Percentiles rank a stretch among this genome's conserved stretches.
Evolutionary conservation across 805 yeast species (phyloP).

Genomic region (Metschnikowia vanudenii): DNA sequence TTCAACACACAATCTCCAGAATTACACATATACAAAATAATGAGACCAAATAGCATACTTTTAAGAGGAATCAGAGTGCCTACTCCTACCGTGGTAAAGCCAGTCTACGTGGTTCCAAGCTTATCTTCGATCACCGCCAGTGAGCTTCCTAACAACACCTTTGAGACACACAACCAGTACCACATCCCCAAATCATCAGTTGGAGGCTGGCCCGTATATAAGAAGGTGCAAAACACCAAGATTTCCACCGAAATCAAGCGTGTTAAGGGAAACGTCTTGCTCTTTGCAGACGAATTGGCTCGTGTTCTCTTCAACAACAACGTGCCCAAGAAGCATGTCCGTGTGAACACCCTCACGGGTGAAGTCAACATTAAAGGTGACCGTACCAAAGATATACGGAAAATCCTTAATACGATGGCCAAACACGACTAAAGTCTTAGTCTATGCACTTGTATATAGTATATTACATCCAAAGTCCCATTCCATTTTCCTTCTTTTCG

Average conservation of each 20-base stretch:
- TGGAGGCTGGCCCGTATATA: constrained; percentile 82
- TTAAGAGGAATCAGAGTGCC: constrained; percentile 27
- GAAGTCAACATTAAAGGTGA: constrained; percentile 43
- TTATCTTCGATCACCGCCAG: constrained; percentile 19
- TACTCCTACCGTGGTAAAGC: constrained; percentile 15
- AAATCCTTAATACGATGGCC: constrained; percentile 24
- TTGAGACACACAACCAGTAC: constrained; percentile 37
- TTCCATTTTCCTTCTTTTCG: too few relatives aligned
- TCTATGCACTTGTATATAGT: constrained; percentile 6
- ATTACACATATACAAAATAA: too few relatives aligned
- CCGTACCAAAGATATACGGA: constrained; percentile 30
- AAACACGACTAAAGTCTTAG: neutral
- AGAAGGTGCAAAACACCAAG: constrained; percentile 62
- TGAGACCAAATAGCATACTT: constrained; percentile 21
- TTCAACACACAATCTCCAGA: too few relatives aligned
- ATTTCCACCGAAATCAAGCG: constrained; percentile 72
- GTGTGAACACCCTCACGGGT: constrained; percentile 35
- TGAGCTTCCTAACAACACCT: constrained; percentile 27
- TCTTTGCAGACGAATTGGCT: constrained; percentile 65
- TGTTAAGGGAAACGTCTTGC: constrained; percentile 64
- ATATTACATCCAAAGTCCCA: neutral
- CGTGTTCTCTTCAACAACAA: constrained; percentile 23
- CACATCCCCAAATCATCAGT: constrained; percentile 49
- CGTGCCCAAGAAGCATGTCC: constrained; percentile 32
- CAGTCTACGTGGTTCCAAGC: constrained; percentile 30